Percentiles rank a stretch among this genome's conserved stretches.
Evolutionary conservation across 139 green algal genomes (phyloP).

Genomic region (Micromonas pusilla): DNA sequence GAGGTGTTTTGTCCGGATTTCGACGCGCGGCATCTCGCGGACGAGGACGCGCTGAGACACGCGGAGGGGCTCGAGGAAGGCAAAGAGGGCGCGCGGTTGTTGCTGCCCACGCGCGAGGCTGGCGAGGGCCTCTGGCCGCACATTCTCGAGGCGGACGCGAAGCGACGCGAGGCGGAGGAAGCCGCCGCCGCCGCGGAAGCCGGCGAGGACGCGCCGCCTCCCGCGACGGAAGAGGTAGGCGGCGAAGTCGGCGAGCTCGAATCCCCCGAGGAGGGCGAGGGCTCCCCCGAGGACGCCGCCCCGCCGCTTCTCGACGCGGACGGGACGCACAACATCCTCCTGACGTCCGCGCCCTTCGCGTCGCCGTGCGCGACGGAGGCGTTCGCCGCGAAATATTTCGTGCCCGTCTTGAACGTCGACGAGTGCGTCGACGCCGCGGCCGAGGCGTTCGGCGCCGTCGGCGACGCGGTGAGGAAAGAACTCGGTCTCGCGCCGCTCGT

Average conservation of each 20-base stretch:
- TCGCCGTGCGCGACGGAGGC: neutral
- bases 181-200: conserved; percentile 5
- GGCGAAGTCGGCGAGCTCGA: conserved; percentile 25
- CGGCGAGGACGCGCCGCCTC: conserved; percentile 13
- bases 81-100: conserved; percentile 36
- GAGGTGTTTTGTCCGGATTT: conserved; percentile 66
- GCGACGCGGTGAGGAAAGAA: neutral
- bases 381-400: neutral
- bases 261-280: neutral
- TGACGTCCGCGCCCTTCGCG: neutral
- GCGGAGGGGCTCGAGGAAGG: conserved; percentile 39
- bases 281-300: no score
- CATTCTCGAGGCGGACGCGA: conserved; percentile 35
- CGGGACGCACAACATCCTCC: neutral
- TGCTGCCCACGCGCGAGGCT: conserved; percentile 42
- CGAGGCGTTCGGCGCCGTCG: neutral
- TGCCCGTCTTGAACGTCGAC: neutral
- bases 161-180: neutral
- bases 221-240: conserved; percentile 31
- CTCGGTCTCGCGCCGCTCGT: neutral
- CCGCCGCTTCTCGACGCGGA: neutral
- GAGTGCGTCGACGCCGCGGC: neutral
- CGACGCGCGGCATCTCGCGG: conserved; percentile 55
- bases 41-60: conserved; percentile 53
- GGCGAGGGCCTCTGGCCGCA: conserved; percentile 51